Conservation (phyloP, 371 early-diverging fungal genomes). For the Actinomortierella ambigua region DNA sequence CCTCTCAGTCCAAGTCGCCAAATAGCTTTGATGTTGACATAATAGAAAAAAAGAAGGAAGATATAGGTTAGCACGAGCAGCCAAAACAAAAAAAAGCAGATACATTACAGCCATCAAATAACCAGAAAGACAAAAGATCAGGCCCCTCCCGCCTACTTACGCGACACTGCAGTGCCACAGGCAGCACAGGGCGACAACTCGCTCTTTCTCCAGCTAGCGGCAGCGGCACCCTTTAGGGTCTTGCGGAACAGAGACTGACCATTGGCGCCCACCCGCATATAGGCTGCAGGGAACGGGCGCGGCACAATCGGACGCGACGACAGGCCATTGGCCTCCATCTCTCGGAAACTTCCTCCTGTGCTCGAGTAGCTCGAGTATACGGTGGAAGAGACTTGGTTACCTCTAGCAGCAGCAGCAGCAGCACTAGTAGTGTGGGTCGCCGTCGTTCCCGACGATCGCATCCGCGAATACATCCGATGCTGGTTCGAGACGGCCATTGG, state of each 20-base stretch:
- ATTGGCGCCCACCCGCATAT: conserved; percentile 27
- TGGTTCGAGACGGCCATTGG: conserved; percentile 24
- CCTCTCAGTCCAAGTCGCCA: conserved; percentile 38
- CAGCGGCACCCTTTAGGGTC: conserved; percentile 31
- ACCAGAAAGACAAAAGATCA: not conserved
- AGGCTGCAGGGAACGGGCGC: not conserved
- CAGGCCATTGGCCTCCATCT: too few relatives aligned
- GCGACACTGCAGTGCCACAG: conserved; percentile 38
- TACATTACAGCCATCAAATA: not conserved
- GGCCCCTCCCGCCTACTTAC: too few relatives aligned
- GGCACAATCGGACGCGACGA: too few relatives aligned
- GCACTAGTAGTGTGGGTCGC: too few relatives aligned
- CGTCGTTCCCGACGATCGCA: too few relatives aligned
- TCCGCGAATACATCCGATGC: conserved; percentile 32
- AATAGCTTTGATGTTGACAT: conserved; percentile 35
- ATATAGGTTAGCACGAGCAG: not conserved
- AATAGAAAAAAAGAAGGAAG: not conserved
- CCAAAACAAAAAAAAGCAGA: not conserved
- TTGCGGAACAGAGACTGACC: conserved; percentile 35
- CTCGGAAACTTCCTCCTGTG: too few relatives aligned
- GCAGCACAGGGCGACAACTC: conserved; percentile 38
- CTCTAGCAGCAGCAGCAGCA: not conserved
- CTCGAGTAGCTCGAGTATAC: too few relatives aligned
- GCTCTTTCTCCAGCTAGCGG: conserved; percentile 34
- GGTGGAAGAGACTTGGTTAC: too few relatives aligned